phyloP scores from a whole-genome alignment of 2,329 filamentous ascomycete species.

The Clarireedia hainanense region DNA sequence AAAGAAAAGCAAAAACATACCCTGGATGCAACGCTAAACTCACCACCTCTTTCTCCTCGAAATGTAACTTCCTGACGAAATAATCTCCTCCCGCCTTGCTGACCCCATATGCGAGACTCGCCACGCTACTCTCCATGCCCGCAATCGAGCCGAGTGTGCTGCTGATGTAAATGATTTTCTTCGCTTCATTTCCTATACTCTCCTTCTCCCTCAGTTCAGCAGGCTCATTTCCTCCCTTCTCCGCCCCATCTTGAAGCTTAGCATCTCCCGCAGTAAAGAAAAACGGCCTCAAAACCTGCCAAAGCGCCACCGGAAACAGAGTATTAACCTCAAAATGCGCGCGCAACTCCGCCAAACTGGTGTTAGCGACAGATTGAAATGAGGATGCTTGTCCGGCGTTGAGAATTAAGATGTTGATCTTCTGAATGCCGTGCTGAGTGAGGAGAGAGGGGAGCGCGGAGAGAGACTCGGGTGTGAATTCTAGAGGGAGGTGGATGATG shows the following conservation, averaged over 20 bases:
- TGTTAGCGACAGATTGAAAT: slow-evolving; percentile 26
- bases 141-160: slow-evolving; percentile 22
- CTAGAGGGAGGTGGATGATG: slow-evolving; percentile 24
- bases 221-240: too few species aligned
- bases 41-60: slow-evolving; percentile 31
- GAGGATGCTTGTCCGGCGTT: slow-evolving; percentile 38
- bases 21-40: slow-evolving; percentile 28
- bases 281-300: slow-evolving; percentile 28
- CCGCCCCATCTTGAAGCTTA: too few species aligned
- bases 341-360: slow-evolving; percentile 31
- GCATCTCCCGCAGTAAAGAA: too few species aligned
- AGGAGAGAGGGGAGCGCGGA: not conserved
- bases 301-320: slow-evolving; percentile 35
- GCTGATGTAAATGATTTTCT: slow-evolving; percentile 34
- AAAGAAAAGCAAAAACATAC: slow-evolving; percentile 9
- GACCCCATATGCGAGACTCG: slow-evolving; percentile 34
- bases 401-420: slow-evolving; percentile 42
- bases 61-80: slow-evolving; percentile 31
- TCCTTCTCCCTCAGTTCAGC: not conserved
- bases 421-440: slow-evolving; percentile 28
- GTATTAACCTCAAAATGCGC: slow-evolving; percentile 38
- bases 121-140: slow-evolving; percentile 11
- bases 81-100: slow-evolving; percentile 35
- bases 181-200: slow-evolving; percentile 16
- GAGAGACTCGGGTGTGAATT: slow-evolving; percentile 21